Conservation (phyloP, 2,329 filamentous ascomycete species). For the Emergomyces orientalis region DNA sequence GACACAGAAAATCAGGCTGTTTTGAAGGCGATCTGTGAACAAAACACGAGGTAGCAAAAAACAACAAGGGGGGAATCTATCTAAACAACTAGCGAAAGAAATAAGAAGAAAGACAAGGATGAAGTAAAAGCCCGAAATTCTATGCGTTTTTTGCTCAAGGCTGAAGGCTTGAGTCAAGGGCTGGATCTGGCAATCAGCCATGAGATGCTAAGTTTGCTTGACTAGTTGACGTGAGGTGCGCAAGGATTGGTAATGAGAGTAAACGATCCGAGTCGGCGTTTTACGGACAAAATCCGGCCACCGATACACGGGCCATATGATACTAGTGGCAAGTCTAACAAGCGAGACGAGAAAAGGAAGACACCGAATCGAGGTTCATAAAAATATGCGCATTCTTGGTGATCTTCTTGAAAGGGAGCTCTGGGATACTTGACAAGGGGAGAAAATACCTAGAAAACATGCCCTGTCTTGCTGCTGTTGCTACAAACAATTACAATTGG, state of each 20-base stretch:
- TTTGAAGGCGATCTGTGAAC: background rate
- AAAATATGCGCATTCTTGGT: background rate
- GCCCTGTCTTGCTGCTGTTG: no score
- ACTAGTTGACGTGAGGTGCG: background rate
- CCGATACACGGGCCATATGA: background rate
- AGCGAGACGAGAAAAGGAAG: background rate
- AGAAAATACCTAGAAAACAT: no score
- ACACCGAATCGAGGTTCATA: background rate
- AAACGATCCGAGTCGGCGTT: background rate
- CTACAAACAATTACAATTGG: no score
- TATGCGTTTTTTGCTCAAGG: background rate
- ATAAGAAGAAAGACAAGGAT: background rate
- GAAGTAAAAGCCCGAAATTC: background rate
- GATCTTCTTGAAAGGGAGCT: no score
- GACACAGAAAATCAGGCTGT: background rate
- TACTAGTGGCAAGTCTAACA: background rate
- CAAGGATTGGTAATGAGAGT: background rate
- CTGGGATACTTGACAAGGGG: no score
- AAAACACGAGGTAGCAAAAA: background rate
- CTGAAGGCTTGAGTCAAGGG: no score
- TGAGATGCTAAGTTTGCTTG: background rate
- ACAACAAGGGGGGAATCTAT: background rate
- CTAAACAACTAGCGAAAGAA: background rate
- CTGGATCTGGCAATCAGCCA: no score
- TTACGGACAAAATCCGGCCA: background rate